phyloP scores from a whole-genome alignment of 345 rosid species.

The Noccaea caerulescens region DNA sequence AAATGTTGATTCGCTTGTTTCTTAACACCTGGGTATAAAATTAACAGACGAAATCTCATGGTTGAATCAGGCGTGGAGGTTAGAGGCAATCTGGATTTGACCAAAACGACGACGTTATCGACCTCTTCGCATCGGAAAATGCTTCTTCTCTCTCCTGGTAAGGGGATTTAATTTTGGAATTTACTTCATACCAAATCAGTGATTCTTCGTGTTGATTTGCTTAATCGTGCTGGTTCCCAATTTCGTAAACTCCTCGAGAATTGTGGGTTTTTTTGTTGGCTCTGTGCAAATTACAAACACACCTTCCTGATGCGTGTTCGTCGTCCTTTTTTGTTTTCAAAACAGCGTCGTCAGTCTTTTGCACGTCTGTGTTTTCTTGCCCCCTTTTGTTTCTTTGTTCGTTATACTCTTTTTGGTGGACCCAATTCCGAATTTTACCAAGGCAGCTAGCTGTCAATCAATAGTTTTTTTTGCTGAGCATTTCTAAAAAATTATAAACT shows the following conservation, averaged over 20 bases:
- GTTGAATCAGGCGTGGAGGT: conserved; percentile 25
- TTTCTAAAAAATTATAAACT: background rate
- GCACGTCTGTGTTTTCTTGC: conserved; percentile 49
- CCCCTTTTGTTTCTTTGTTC: conserved; percentile 44
- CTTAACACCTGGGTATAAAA: background rate
- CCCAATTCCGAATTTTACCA: conserved; percentile 9
- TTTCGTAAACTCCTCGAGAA: conserved; percentile 37
- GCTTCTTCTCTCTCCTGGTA: conserved; percentile 51
- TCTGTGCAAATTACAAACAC: conserved; percentile 12
- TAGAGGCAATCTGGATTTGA: conserved; percentile 13
- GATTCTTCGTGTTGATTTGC: conserved; percentile 21
- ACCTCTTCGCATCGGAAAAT: conserved; percentile 56
- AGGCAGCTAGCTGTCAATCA: background rate
- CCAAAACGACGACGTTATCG: conserved; percentile 22
- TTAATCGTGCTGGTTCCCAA: conserved; percentile 19
- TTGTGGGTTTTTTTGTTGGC: conserved; percentile 7
- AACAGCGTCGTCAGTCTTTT: conserved; percentile 47
- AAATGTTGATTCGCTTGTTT: background rate
- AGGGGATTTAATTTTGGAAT: conserved; percentile 1
- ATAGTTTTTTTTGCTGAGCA: background rate
- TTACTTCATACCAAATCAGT: conserved; percentile 19
- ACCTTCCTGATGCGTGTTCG: conserved; percentile 44
- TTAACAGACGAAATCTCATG: background rate
- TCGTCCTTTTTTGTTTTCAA: conserved; percentile 31
- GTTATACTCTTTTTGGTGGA: conserved; percentile 31